Evolutionary conservation across 495 filamentous ascomycete genomes (phyloP), one percentile per base, ranked within the genome.

Genomic region (Talaromyces borbonicus): DNA sequence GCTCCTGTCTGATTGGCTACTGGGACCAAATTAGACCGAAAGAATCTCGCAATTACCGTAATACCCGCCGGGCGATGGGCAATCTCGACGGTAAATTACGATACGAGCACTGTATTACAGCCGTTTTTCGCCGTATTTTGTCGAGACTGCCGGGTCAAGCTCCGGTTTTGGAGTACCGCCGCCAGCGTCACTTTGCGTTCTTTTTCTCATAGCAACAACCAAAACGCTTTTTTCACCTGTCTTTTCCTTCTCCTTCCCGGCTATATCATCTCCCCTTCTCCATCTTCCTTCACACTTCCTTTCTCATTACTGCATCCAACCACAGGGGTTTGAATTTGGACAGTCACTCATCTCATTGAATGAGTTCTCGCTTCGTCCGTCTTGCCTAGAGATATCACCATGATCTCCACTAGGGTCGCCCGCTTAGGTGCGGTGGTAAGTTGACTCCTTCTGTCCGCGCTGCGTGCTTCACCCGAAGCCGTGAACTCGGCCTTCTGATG

Each of bases 391-490:
- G 59, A 65, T 67, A 60, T 49, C 64, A 74, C 57, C 51, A 78
- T 78, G 74, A 73, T 78, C 55, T 66, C 72, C 53, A 64, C 73
- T 57, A 68, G 68, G 60, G 62, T 78, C 55, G 68, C 69, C 67
- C 73, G 73, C 64, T 56, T 71, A 56, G 71, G 71, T 68, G 73
- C 66, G 67, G 70, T 74, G 69, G 74, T 77, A 72, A 55, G 74
- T 65, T 49, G 46, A 32, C 38, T 9, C 49, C 44, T 48, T n/a
- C n/a, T n/a, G n/a, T n/a, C n/a, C n/a, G n/a, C n/a, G n/a, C n/a
- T n/a, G n/a, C 18, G 36, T 20, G 26, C 40, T 51, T 51, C 46
- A 36, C 16, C 14, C 8, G 18, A 12, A 15, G 8, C 16, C 12
- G 35, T 9, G n/a, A 22, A 22, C 26, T 29, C 40, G 20, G 22